Evolutionary conservation across 352 stramenopile genomes (phyloP), one percentile per base, ranked within the genome.

Genomic region (Globisporangium parvum): DNA sequence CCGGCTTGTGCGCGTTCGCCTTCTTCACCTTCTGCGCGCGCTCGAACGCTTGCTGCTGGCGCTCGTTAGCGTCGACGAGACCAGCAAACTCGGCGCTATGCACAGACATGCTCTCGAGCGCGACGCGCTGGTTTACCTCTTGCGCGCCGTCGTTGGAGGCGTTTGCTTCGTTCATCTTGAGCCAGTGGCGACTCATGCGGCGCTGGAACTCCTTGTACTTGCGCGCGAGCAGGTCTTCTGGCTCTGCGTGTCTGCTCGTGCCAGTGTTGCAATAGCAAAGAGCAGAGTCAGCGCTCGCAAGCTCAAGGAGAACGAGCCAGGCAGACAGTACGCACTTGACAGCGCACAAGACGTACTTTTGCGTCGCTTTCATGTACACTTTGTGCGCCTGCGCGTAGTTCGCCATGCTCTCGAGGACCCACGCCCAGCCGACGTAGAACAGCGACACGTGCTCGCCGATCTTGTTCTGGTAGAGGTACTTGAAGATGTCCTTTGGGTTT

Each of bases 401-500:
- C 15, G 65, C 80, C 59, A 83, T 73, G 46, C 75, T 92, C 64
- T 95, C 85, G 6, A 90, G 61, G 21, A 93, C 80, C 62, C 86
- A 87, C 18, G 85, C 82, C 85, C 85, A 95, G 46, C 80, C 85
- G 11, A 93, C 85, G 67, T 93, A 95, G 57, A 93, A 95, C 31
- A 95, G 53, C 1, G 85, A 81, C 3, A 93, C 69, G 12, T 73
- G 69, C 59, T 91, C 80, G 17, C 85, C 85, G 37, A 95, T 93
- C 53, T 89, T 91, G 70, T 91, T 91, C 54, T 86, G 74, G 63
- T 93, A 91, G 45, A 95, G 60, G 54, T 88, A 95, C 60, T 90
- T 91, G 67, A 95, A 95, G 59, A 95, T 91, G 42, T 95, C 85
- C 57, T 91, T 89, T 0, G 85, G 85, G 53, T 95, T 93, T 2